Percentiles rank a stretch among this genome's conserved stretches.
Conservation (phyloP, 352 stramenopile genomes). For the Globisporangium heterothallicum region DNA sequence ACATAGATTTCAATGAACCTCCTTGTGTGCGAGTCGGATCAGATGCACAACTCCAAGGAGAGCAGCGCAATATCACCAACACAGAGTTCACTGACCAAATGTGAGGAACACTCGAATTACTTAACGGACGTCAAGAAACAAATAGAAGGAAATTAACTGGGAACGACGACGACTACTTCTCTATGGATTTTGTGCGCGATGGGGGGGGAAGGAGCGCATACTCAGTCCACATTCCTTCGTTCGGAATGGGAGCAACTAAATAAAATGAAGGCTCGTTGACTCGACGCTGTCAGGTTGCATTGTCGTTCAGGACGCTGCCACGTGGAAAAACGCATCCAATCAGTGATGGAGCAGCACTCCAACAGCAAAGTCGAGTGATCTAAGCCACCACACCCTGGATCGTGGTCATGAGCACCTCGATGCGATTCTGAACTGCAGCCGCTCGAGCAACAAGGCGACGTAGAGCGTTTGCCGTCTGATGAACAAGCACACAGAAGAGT, state of each 20-base stretch:
- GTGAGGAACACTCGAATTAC: constrained; percentile 11
- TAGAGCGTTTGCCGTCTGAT: constrained; percentile 31
- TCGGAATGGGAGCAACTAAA: constrained; percentile 15
- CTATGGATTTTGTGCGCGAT: constrained; percentile 7
- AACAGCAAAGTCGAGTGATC: constrained; percentile 10
- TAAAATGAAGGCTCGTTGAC: no score
- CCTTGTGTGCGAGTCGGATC: neutral
- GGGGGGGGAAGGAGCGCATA: neutral
- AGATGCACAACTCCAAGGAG: neutral
- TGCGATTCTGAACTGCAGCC: constrained; percentile 42
- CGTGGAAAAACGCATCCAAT: no score
- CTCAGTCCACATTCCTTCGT: constrained; percentile 16
- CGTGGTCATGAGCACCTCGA: constrained; percentile 30
- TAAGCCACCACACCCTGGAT: constrained; percentile 19
- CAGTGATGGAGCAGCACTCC: neutral
- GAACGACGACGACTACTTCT: constrained; percentile 11
- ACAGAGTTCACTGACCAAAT: neutral
- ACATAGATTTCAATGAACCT: neutral
- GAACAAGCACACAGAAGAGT: neutral
- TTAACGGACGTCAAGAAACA: constrained; percentile 13
- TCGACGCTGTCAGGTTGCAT: no score
- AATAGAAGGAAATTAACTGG: constrained; percentile 1
- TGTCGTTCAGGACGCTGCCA: no score
- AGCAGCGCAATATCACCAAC: no score
- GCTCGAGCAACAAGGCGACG: constrained; percentile 50